Conservation (phyloP, 2,329 filamentous ascomycete genomes). For the Penicillium sclerotigenum region DNA sequence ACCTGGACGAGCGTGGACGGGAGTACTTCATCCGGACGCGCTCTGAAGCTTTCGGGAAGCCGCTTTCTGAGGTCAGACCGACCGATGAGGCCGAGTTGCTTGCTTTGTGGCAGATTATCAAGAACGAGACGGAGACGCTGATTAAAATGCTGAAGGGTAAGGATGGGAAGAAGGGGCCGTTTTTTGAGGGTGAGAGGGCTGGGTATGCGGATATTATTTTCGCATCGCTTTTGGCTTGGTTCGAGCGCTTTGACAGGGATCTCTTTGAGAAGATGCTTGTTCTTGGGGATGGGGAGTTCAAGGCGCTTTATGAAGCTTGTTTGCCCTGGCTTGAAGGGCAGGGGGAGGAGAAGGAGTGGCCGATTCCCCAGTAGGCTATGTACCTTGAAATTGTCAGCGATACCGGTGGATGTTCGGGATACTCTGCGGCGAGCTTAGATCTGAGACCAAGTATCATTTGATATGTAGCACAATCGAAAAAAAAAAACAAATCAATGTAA, state of each 20-base stretch:
- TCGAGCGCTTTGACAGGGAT: slow-evolving; percentile 22
- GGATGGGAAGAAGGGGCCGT: slow-evolving; percentile 32
- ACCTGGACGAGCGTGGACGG: slow-evolving; percentile 28
- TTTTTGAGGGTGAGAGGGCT: slow-evolving; percentile 33
- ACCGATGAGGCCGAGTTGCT: slow-evolving; percentile 20
- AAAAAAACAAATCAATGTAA: slow-evolving; percentile 24
- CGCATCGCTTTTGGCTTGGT: slow-evolving; percentile 26
- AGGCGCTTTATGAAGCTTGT: slow-evolving; percentile 29
- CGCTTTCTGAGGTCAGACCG: slow-evolving; percentile 29
- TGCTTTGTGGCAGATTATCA: slow-evolving; percentile 17
- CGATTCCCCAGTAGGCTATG: slow-evolving; percentile 14
- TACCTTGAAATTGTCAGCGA: not conserved
- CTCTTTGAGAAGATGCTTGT: slow-evolving; percentile 25
- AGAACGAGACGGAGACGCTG: slow-evolving; percentile 21
- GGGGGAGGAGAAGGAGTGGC: slow-evolving; percentile 35
- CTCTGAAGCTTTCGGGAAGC: slow-evolving; percentile 26
- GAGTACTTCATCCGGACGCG: slow-evolving; percentile 34
- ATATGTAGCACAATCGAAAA: slow-evolving; percentile 28
- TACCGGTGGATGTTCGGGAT: not conserved
- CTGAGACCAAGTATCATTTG: slow-evolving; percentile 18
- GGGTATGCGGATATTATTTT: slow-evolving; percentile 33
- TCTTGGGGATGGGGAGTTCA: slow-evolving; percentile 30
- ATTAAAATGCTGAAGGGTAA: slow-evolving; percentile 29
- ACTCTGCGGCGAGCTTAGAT: not conserved
- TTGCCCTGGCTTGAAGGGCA: slow-evolving; percentile 34